Base-by-base conservation (phyloP, 1,284 basidiomycete species). In the Paramarasmius palmivorus region DNA sequence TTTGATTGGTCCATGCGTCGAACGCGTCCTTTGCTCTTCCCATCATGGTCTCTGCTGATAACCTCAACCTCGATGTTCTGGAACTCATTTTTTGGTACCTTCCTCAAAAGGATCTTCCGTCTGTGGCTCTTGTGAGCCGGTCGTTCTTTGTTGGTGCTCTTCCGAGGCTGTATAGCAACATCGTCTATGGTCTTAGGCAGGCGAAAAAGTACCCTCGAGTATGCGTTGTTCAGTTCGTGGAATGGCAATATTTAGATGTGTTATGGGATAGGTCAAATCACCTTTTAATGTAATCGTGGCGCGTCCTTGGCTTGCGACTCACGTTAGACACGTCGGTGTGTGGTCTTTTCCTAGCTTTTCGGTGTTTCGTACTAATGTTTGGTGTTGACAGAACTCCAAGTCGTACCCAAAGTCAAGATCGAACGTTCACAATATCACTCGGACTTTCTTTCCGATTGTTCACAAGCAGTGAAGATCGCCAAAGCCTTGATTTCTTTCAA, bases 21-120 rank as follows among this genome's bases (percentile, higher is more conserved):
- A 51, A 29, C 6, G 26, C 35, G 49, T 19, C 50, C 20, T 45
- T 14, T 15, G 10, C 26, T 15, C 50, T 52, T 34, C 36, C 29
- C 29, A 19, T 20, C 9, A 86, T 87, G 84, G 78, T 84, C 41
- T 77, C 82, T 41, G 82, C 81, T n/a, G 78, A 85, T 55, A 86
- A 81, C 58, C 70, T 88, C 38, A 83, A 89, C 57, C 73, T 82
- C 19, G 88, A 90, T 67, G 83, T 90, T 47, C 75, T 89, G 41
- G 83, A 85, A 57, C 70, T 82, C 14, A 80, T 90, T 10, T 85
- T 86, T 56, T 64, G 70, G 0, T 71, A 76, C 60, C 70, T 90
- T 6, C 63, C 72, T 47, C 75, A 74, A 3, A 68, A 76, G 23
- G 84, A 88, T 59, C 75, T 90, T 23, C 74, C 79, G 25, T 76